Evolutionary conservation across 2,329 filamentous ascomycete genomes (phyloP), one percentile per base, ranked within the genome.

Genomic region (Cladophialophora psammophila): DNA sequence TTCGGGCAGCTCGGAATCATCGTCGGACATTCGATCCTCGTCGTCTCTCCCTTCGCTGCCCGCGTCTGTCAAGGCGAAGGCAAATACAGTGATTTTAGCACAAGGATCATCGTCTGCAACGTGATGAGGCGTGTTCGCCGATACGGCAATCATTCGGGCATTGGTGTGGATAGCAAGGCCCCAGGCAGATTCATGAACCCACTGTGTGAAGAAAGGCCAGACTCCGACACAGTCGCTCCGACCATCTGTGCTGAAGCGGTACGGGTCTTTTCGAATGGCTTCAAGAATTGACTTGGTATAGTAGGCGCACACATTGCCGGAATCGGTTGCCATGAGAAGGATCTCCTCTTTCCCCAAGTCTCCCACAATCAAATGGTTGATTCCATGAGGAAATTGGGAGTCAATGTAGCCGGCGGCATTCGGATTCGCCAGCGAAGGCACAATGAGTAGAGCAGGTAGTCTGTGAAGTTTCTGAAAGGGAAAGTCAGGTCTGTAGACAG

Each of bases 71-170:
- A 90, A 79, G 0, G 72, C 73, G 52, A 75, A 74, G 10, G 72
- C 73, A 55, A 74, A 74, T 31, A 75, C 70, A 18, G 72, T 74
- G 31, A 74, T 63, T 53, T 69, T 71, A 26, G 70, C 69, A 50
- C 67, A 69, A 31, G 63, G 62, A 63, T 72, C 71, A 18, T 68
- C 71, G 50, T 31, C 64, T n/a, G 60, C 35, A 35, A 66, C 54
- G 38, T 68, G 60, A 40, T 69, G 58, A 13, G 67, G 65, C 0
- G 84, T 86, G 76, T 99, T 99, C 0, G 91, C 89, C 72, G 91
- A 92, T 45, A 96, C 90, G 0, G 94, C 95, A 69, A 99, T 90
- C 68, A 97, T 82, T 0, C 94, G 88, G n/a, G 92, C 92, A 69
- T 89, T 82, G 68, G 87, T 85, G 76, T 98, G 94, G 10, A 97